Evolutionary conservation across 768 basidiomycete species (phyloP).

Genomic region (Boletus vinaceobasis): DNA sequence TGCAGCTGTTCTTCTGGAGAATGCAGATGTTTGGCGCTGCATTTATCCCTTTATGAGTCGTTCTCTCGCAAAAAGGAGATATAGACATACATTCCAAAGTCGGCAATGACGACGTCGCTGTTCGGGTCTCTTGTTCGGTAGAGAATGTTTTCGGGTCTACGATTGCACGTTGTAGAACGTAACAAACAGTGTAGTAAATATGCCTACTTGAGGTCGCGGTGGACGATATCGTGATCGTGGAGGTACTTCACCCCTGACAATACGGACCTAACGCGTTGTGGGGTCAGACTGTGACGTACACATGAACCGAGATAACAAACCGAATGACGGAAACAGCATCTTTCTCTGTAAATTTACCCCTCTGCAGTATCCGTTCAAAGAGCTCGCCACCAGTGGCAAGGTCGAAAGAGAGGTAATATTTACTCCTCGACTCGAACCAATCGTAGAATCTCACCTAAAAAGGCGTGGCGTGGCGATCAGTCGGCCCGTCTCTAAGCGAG

Average conservation of each 20-base stretch:
- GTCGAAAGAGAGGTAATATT: conserved; percentile 95
- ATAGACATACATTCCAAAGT: conserved; percentile 86
- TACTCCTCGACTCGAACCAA: conserved; percentile 91
- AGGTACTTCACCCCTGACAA: conserved; percentile 86
- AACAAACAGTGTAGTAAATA: background rate
- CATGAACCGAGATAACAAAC: conserved; percentile 38
- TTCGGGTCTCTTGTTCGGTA: conserved; percentile 74
- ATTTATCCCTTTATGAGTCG: background rate
- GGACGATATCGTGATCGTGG: conserved; percentile 90
- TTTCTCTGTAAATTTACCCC: conserved; percentile 90
- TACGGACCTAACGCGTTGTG: conserved; percentile 54
- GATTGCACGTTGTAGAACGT: background rate
- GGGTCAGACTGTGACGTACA: background rate
- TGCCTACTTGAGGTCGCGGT: conserved; percentile 87
- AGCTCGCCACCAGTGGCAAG: conserved; percentile 93
- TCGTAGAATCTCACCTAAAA: conserved; percentile 92
- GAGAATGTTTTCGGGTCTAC: conserved; percentile 92
- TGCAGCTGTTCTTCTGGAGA: conserved; percentile 66
- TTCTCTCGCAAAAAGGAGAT: background rate
- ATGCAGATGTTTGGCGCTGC: conserved; percentile 79
- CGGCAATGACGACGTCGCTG: conserved; percentile 91
- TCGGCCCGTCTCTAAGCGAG: background rate
- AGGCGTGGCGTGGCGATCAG: background rate
- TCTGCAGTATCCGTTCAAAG: conserved; percentile 80
- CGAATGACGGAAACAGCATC: conserved; percentile 79